Base-by-base conservation (phyloP, 2,329 filamentous ascomycete species). In the Thermochaetoides dissita region DNA sequence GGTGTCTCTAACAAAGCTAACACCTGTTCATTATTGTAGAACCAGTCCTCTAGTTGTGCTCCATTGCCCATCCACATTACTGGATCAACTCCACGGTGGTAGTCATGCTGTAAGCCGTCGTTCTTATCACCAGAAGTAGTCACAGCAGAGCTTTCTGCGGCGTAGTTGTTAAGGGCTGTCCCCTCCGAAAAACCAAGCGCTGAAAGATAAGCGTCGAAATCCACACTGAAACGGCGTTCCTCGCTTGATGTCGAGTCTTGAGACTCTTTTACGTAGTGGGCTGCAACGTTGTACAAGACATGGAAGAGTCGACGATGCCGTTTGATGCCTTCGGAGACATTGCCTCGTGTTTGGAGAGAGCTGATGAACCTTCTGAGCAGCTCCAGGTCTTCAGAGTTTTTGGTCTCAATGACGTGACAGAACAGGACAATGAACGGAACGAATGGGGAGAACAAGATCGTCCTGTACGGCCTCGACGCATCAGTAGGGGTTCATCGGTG, bases 381-480 rank as follows among this genome's bases (percentile, higher is more conserved):
- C 30, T 59, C 52, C 6, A 81, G 63, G 47, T 81, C 76, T 11
- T 60, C 55, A 24, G 66, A 59, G 2, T 69, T 64, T 3, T 58
- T 66, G 0, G 70, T 69, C 49, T 77, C 71, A 37, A 74, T 68
- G 38, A 73, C 63, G 40, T 71, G 67, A 49, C 69, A 72, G 53
- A 78, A 76, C 11, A 77, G 57, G 24, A 75, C 69, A 39, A 74
- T 74, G 53, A 76, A 76, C 1, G 73, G 72, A 2, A 72, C 68
- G 49, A 77, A 76, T 0, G 72, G 74, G 1, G 69, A 68, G 43
- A 74, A 63, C 7, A 75, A 59, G n/a, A 74, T 59, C 6, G 66
- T 67, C 70, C 70, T 72, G n/a, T 6, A 3, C 31, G 31, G 2
- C 31, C 8, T 9, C 31, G 9, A 9, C 3, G 31, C 8, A n/a